Conservation (phyloP, 306 rosid genomes). For the Sicyos edulis region DNA sequence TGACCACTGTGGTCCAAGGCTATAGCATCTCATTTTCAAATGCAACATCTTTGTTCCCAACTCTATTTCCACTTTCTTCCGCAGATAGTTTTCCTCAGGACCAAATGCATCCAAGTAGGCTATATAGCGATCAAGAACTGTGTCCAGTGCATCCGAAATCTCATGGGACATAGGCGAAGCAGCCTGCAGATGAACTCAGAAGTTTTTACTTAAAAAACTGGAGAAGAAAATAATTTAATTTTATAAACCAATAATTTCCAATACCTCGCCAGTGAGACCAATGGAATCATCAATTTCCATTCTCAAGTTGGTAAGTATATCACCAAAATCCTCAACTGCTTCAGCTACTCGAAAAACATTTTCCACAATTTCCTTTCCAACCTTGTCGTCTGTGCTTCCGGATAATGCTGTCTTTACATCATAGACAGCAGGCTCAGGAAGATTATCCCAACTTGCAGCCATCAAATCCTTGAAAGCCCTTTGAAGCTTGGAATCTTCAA, state of each 20-base stretch:
- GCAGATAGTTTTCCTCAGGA: conserved; percentile 66
- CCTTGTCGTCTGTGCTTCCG: conserved; percentile 51
- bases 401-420: conserved; percentile 58
- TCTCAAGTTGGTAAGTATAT: conserved; percentile 44
- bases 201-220: conserved; percentile 8
- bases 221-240: not conserved
- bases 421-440: conserved; percentile 36
- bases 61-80: conserved; percentile 88
- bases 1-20: conserved; percentile 83
- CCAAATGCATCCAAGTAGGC: conserved; percentile 85
- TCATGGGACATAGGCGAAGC: conserved; percentile 55
- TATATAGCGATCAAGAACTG: conserved; percentile 53
- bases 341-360: conserved; percentile 72
- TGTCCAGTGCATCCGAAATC: conserved; percentile 49
- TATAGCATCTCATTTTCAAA: conserved; percentile 87
- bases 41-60: conserved; percentile 82
- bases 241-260: conserved; percentile 3
- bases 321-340: conserved; percentile 84
- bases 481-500: conserved; percentile 50
- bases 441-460: conserved; percentile 45
- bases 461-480: conserved; percentile 87
- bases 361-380: conserved; percentile 53
- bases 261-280: conserved; percentile 87
- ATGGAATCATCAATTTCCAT: conserved; percentile 79
- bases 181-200: conserved; percentile 39